Conservation (phyloP, 2,329 filamentous ascomycete genomes). For the Alternaria longipes region DNA sequence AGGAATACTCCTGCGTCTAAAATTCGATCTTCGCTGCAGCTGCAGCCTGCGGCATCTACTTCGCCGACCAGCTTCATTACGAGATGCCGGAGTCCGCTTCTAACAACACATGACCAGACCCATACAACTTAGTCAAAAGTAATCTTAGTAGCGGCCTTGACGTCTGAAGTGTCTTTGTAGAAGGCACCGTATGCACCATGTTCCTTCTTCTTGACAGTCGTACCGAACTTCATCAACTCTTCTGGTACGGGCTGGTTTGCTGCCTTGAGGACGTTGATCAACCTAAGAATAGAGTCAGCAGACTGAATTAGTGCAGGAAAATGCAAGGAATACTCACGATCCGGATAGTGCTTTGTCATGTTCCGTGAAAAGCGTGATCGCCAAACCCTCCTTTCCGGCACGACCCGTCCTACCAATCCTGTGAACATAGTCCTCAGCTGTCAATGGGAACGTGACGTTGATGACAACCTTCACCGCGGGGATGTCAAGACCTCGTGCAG, state of each 20-base stretch:
- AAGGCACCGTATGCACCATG: constrained; percentile 96
- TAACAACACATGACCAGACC: constrained; percentile 5
- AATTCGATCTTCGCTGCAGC: constrained; percentile 24
- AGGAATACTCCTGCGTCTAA: constrained; percentile 19
- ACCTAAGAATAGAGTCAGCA: constrained; percentile 57
- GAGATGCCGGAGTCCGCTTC: constrained; percentile 10
- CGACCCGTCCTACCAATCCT: constrained; percentile 93
- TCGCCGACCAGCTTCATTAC: constrained; percentile 31
- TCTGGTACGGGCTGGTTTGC: constrained; percentile 92
- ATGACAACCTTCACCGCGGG: constrained; percentile 94
- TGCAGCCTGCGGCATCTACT: constrained; percentile 22
- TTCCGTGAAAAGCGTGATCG: constrained; percentile 94
- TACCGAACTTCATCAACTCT: constrained; percentile 91
- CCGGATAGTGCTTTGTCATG: constrained; percentile 93
- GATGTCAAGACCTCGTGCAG: constrained; percentile 92
- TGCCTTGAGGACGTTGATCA: constrained; percentile 95
- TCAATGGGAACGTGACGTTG: constrained; percentile 94
- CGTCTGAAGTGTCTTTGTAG: constrained; percentile 87
- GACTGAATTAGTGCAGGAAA: not conserved
- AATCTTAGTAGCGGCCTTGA: constrained; percentile 88
- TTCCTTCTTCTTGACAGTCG: constrained; percentile 98
- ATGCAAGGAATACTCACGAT: constrained; percentile 68
- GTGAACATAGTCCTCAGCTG: constrained; percentile 97
- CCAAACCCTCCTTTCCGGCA: constrained; percentile 86
- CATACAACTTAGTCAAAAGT: constrained; percentile 71